Evolutionary conservation across 2,329 filamentous ascomycete species (phyloP).

Genomic region (Xylariaceae sp.): DNA sequence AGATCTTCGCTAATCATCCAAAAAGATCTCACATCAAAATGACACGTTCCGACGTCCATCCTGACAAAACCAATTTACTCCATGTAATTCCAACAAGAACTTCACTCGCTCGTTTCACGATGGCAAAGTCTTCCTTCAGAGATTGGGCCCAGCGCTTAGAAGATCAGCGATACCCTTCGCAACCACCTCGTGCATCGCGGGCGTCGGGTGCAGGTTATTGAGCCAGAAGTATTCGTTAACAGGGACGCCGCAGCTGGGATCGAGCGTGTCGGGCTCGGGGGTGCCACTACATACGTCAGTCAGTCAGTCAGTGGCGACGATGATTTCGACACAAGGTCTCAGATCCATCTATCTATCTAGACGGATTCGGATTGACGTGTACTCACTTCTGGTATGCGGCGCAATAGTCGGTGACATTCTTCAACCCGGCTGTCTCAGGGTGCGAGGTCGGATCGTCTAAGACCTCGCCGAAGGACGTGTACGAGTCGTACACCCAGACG

Average conservation of each 20-base stretch:
- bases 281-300: constrained; percentile 39
- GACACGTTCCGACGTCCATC: background rate
- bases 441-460: constrained; percentile 47
- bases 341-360: background rate
- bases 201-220: constrained; percentile 59
- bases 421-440: constrained; percentile 45
- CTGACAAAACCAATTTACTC: background rate
- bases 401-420: constrained; percentile 54
- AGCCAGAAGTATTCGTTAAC: constrained; percentile 63
- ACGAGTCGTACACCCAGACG: constrained; percentile 49
- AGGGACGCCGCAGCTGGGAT: constrained; percentile 44
- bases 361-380: constrained; percentile 4
- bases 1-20: background rate
- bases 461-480: constrained; percentile 46
- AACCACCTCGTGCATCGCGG: constrained; percentile 55
- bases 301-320: background rate
- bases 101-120: background rate
- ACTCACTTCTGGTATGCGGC: constrained; percentile 48
- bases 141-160: constrained; percentile 36
- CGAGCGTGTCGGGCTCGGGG: constrained; percentile 36
- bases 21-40: background rate
- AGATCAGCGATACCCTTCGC: constrained; percentile 44
- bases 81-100: background rate
- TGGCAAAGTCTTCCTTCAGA: constrained; percentile 27
- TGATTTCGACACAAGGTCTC: background rate